Evolutionary conservation across 345 rosid genomes (phyloP), one percentile per base, ranked within the genome.

Genomic region (sweet orange (Citrus sinensis)): DNA sequence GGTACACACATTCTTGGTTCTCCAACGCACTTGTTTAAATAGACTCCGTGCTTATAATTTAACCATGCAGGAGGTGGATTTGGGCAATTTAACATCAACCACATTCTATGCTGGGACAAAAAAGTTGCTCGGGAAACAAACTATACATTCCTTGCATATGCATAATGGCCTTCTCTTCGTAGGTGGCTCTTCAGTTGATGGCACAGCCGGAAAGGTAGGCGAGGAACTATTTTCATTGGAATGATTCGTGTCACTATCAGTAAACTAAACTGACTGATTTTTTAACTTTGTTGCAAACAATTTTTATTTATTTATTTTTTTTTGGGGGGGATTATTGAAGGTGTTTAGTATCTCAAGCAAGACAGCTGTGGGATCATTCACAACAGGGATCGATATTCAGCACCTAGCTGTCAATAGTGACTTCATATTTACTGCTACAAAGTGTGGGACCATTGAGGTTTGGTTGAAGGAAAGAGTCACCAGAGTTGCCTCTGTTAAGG

Each of bases 381-480:
- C 82, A 4, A 85, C 83, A 0, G 87, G 86, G 37, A 71, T 82
- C 13, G 92, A 88, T 77, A 84, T 89, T 67, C 83, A 80, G 58
- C 86, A 29, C 24, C 87, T 86, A 19, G 80, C 81, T 5, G 85
- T 77, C 59, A 89, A 72, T 86, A 85, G 67, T 42, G 89, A 91
- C 73, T 87, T 82, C 87, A 84, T 91, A 80, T 88, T 88, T 79
- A 88, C 91, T 2, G 87, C 87, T 0, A 87, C 91, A 3, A 90
- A 85, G 75, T 76, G 82, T 34, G 92, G 95, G 76, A 49, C 71
- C 29, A 84, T 90, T 27, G 92, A 91, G 72, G 91, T 88, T 55
- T 91, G 93, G 91, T 68, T 87, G 20, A 87, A 81, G 70, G 90
- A 90, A 56, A 85, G 82, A 68, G 46, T 85, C 22, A 54, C 37